A percentile compares a stretch with the other conserved stretches of the same genome.
phyloP scores from a whole-genome alignment of 805 yeast genomes.

The Metschnikowia bowlesiae region DNA sequence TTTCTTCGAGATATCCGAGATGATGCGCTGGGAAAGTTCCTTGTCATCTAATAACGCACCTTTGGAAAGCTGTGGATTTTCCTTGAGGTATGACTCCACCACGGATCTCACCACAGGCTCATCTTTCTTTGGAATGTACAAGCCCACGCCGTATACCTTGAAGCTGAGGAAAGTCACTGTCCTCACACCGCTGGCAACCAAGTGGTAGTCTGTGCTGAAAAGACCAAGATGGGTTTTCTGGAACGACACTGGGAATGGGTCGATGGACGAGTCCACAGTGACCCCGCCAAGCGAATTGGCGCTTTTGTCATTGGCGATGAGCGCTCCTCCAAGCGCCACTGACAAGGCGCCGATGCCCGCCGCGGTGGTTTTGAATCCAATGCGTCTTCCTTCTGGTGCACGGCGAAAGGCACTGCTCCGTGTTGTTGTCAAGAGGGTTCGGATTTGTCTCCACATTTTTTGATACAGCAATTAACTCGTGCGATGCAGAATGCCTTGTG shows the following conservation, averaged over 20 bases:
- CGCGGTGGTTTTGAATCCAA: conserved; percentile 1
- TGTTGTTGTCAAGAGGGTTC: not conserved
- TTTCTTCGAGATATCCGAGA: conserved; percentile 53
- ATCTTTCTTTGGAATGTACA: conserved; percentile 69
- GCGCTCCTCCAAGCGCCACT: conserved; percentile 14
- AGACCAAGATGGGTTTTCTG: conserved; percentile 6
- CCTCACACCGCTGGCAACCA: conserved; percentile 79
- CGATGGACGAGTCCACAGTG: conserved; percentile 47
- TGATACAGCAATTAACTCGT: too few species aligned
- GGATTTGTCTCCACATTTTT: conserved; percentile 1
- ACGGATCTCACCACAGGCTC: conserved; percentile 15
- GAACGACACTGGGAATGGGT: conserved; percentile 39
- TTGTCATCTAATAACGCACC: conserved; percentile 42
- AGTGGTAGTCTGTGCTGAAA: conserved; percentile 38
- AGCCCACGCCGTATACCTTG: conserved; percentile 83
- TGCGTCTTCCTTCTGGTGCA: not conserved
- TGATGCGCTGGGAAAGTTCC: conserved; percentile 46
- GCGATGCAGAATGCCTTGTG: too few species aligned
- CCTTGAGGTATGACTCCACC: conserved; percentile 4
- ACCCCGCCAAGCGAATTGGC: conserved; percentile 23
- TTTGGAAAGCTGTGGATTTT: conserved; percentile 4
- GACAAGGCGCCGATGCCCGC: conserved; percentile 11
- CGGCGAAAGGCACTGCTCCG: not conserved
- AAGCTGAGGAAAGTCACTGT: conserved; percentile 76
- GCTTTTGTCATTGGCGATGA: conserved; percentile 19